Evolutionary conservation across 108 stramenopile genomes (phyloP), one percentile per base, ranked within the genome.

Genomic region (Cyclotella sp.): DNA sequence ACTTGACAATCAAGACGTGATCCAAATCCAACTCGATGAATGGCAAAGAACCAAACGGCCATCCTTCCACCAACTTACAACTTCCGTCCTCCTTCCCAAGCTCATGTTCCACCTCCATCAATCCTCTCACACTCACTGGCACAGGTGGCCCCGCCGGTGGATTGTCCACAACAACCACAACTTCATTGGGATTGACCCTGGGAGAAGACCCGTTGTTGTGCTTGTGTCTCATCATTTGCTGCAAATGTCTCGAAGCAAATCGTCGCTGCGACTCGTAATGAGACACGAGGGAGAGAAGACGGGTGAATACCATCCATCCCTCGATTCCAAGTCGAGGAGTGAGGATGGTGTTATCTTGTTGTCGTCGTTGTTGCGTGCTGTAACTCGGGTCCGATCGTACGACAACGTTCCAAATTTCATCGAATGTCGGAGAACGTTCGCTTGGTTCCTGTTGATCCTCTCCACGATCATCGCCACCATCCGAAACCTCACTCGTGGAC

Each of bases 221-320:
- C 29, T 88, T 87, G 68, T 90, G 93, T 43, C 87, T 80, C 93
- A 94, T 91, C 49, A 91, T 92, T 58, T 94, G 93, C 63, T 95
- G 94, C 67, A 93, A 84, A 82, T 95, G 94, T 28, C 92, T 77
- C 14, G 87, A 91, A 18, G 92, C 87, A 67, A 95, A 95, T 40
- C 92, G 72, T 44, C 91, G 80, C 63, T 90, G 89, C 24, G 92
- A 90, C 70, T 95, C 94, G 26, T 91, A 83, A 40, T 95, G 90
- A 62, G 93, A 87, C 7, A 89, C 91, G 5, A 95, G 82, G 18
- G 94, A 87, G 75, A 95, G 87, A 42, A 95, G 89, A n/a, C 92
- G 88, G 70, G 88, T 89, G 84, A 95, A 91, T 8, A 95, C 71
- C 84, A 95, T 86, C 91, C 89, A 95, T 22, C 88, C 89, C 68